Evolutionary conservation across 179 eudicot species (phyloP), one percentile per base, ranked within the genome.

Genomic region (Actinidia arguta): DNA sequence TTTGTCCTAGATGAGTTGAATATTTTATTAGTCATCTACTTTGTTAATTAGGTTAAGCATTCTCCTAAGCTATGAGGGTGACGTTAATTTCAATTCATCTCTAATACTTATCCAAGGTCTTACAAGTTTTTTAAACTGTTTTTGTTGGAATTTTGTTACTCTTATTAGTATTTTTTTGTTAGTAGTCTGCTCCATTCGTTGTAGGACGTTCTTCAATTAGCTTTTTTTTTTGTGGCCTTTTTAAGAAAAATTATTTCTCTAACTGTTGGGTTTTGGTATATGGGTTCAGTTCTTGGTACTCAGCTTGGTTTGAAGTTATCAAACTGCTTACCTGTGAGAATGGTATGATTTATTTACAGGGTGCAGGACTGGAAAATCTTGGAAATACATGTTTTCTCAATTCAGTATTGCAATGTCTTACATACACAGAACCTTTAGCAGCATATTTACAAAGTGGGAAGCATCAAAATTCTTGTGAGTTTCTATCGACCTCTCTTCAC

Each of bases 341-440:
- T 63, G 72, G 25, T 47, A 61, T 58, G 31, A 25, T 79, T 67
- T 48, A 71, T 86, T 56, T 75, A 44, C 91, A 95, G 98, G 98
- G 98, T 79, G 98, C 98, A 86, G 98, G 98, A 73, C 87, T 95
- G 88, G 91, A 88, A 79, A 95, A 95, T 87, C 94, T 95, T 78
- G 98, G 98, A 73, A 95, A 95, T 87, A 95, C 98, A 6, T 95
- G 98, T 81, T 95, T 92, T 79, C 90, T 95, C 27, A 95, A 95
- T 86, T 94, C 98, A 58, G 98, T 95, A 54, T 82, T 95, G 72
- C 98, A 95, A 75, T 95, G 98, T 85, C 90, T 95, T 76, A 95
- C 98, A 5, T 94, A 94, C 77, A 95, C 98, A 6, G 96, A 92
- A 88, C 98, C 98, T 64, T 91, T 95, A 78, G 98, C 90, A 17